Evolutionary conservation across 306 rosid species (phyloP).

Genomic region (Sindora glabra): DNA sequence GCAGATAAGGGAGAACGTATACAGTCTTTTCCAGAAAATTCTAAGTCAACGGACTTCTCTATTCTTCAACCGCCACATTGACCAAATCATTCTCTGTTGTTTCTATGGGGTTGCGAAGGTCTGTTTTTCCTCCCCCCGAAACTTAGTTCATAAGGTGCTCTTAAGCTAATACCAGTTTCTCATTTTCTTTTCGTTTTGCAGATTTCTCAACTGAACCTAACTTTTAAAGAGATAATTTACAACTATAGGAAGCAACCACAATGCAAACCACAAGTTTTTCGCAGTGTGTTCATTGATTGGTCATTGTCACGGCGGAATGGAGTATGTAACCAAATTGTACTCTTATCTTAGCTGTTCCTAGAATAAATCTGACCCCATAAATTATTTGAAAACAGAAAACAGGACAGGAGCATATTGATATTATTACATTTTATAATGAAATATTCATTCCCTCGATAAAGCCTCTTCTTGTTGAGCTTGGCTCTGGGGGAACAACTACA

Average conservation of each 20-base stretch:
- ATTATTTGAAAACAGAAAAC: constrained; percentile 50
- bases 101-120: constrained; percentile 97
- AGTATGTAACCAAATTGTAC: constrained; percentile 29
- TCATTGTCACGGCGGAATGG: constrained; percentile 67
- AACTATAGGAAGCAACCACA: constrained; percentile 95
- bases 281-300: constrained; percentile 88
- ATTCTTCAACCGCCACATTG: constrained; percentile 89
- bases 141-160: constrained; percentile 3
- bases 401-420: constrained; percentile 81
- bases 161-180: constrained; percentile 7
- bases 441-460: constrained; percentile 82
- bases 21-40: constrained; percentile 84
- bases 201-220: constrained; percentile 85
- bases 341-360: neutral
- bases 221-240: constrained; percentile 80
- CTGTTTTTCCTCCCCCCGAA: neutral
- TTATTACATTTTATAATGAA: constrained; percentile 84
- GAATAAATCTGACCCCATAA: constrained; percentile 23
- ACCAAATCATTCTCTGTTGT: constrained; percentile 91
- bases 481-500: constrained; percentile 59
- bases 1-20: constrained; percentile 84
- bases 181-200: constrained; percentile 41
- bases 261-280: constrained; percentile 81
- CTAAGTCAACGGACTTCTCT: constrained; percentile 71
- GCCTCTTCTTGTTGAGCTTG: constrained; percentile 82